Conservation (phyloP, 441 rosid species). For the Populus hybrid region DNA sequence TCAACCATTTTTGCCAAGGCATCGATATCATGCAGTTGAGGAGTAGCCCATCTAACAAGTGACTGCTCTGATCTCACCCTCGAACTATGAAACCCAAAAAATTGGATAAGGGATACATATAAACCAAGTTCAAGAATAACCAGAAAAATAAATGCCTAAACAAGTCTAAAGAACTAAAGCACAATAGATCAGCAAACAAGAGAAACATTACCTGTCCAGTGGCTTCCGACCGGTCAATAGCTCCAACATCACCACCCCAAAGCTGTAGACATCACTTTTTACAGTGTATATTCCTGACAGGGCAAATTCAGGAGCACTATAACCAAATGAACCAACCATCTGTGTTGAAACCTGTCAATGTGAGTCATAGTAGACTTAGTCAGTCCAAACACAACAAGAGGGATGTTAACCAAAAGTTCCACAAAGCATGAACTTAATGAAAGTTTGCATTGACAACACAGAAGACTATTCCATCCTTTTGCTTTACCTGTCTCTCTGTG, state of each 20-base stretch:
- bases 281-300: constrained; percentile 88
- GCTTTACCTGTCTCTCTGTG: constrained; percentile 81
- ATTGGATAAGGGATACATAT: background rate
- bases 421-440: background rate
- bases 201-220: constrained; percentile 65
- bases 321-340: constrained; percentile 92
- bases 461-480: background rate
- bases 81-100: constrained; percentile 42
- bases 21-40: constrained; percentile 93
- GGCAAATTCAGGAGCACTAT: constrained; percentile 95
- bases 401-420: background rate
- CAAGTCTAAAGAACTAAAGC: constrained; percentile 3
- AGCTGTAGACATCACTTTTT: constrained; percentile 94
- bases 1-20: constrained; percentile 96
- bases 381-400: constrained; percentile 1
- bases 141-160: background rate
- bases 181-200: constrained; percentile 2
- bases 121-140: constrained; percentile 1
- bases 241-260: constrained; percentile 98
- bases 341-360: constrained; percentile 72
- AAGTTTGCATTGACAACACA: background rate
- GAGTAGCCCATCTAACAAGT: constrained; percentile 98
- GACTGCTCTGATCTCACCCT: constrained; percentile 88
- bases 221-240: constrained; percentile 93
- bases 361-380: background rate